Base-by-base conservation (phyloP, 2,329 filamentous ascomycete species). In the Hypoxylon sp. region DNA sequence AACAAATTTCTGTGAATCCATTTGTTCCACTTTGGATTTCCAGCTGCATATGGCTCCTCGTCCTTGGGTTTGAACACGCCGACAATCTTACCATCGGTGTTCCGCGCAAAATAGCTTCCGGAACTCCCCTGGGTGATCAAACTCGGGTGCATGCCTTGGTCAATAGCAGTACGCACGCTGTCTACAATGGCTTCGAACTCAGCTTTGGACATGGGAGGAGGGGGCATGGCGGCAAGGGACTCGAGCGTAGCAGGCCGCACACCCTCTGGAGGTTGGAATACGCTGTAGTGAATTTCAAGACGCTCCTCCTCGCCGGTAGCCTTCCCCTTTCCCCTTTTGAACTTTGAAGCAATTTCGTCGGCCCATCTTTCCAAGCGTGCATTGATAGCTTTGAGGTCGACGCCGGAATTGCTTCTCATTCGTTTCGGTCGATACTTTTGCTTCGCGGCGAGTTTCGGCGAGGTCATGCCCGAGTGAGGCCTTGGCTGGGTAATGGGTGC, bases 21-120 rank as follows among this genome's bases (percentile, higher is more conserved):
- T 81, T 99, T 99, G 74, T 97, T 98, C 95, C 95, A 98, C 79
- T 99, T 99, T 5, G 96, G 96, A 77, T 99, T 99, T 73, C 93
- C 92, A 32, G 93, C 96, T 1, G 96, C 96, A 77, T 98, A 99
- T 0, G 96, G 96, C 80, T 99, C 97, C 82, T 99, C 96, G 74
- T 99, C 96, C 81, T 99, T 99, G 45, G 96, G 96, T 80, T 99
- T 99, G 83, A 99, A 99, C 3, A 99, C 96, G 36, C 94, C 96
- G 3, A 99, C 93, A 14, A 98, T 93, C 82, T 97, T 98, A 56
- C 96, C 96, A 62, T 95, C 91, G 0, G 88, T 88, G 75, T 97
- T 97, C 65, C 94, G 88, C 25, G 96, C 96, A 85, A 99, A 99
- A 82, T 99, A 99, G 80, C 94, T 98, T 52, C 96, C 96, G 2